Evolutionary conservation across 805 yeast species (phyloP).

Genomic region (Saccharomycopsis javanensis): DNA sequence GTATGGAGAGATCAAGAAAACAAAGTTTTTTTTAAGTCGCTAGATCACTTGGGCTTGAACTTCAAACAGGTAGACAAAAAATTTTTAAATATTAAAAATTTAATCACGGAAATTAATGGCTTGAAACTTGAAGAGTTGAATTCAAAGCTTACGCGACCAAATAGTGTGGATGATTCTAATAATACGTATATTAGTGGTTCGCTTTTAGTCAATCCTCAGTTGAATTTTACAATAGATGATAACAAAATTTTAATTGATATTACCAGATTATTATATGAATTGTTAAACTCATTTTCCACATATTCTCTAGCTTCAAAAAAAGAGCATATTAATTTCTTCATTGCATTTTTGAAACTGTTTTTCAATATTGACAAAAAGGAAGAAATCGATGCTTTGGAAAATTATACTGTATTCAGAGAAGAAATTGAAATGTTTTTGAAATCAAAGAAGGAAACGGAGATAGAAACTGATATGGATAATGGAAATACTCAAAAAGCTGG

Average conservation of each 20-base stretch:
- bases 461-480: not conserved
- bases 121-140: slow-evolving; percentile 63
- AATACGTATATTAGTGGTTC: not conserved
- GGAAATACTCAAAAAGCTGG: not conserved
- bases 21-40: slow-evolving; percentile 82
- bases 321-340: slow-evolving; percentile 5
- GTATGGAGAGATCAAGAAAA: slow-evolving; percentile 99
- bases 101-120: slow-evolving; percentile 84
- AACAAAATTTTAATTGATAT: slow-evolving; percentile 65
- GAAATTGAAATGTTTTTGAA: not conserved
- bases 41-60: slow-evolving; percentile 91
- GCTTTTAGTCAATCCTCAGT: slow-evolving; percentile 27
- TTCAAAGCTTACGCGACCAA: slow-evolving; percentile 7
- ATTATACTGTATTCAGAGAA: slow-evolving; percentile 1
- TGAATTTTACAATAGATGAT: slow-evolving; percentile 57
- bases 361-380: slow-evolving; percentile 9
- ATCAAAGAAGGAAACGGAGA: slow-evolving; percentile 1
- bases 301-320: slow-evolving; percentile 3
- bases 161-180: not conserved
- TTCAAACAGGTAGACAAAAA: slow-evolving; percentile 96
- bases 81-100: slow-evolving; percentile 74
- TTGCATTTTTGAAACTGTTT: not conserved
- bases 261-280: slow-evolving; percentile 53
- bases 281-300: slow-evolving; percentile 29
- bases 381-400: slow-evolving; percentile 5